phyloP scores from a whole-genome alignment of 2,329 filamentous ascomycete species.

The Xylaria polymorpha region DNA sequence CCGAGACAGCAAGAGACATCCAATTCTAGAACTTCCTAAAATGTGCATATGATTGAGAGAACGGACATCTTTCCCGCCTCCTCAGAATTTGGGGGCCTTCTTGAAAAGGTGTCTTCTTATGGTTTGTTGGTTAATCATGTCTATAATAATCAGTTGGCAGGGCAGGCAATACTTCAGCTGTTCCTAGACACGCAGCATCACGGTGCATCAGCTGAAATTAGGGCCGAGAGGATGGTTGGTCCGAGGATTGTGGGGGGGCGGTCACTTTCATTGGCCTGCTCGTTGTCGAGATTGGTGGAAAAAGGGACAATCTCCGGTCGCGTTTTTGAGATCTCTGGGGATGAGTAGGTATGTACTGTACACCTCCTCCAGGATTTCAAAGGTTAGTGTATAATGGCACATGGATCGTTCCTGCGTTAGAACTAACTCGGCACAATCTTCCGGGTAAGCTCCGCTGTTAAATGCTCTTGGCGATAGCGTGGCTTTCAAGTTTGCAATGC shows the following conservation, averaged over 20 bases:
- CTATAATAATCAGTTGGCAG: background rate
- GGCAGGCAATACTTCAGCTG: background rate
- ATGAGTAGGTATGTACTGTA: no score
- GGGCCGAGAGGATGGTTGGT: background rate
- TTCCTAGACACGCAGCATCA: background rate
- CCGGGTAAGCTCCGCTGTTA: background rate
- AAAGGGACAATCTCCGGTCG: background rate
- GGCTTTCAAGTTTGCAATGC: background rate
- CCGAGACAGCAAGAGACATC: background rate
- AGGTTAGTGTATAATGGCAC: background rate
- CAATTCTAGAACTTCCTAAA: background rate
- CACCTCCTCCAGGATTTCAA: no score
- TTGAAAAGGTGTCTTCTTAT: background rate
- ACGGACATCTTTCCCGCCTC: background rate
- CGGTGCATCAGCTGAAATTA: constrained; percentile 8
- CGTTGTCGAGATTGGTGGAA: constrained; percentile 26
- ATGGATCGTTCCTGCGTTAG: constrained; percentile 1
- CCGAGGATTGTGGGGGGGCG: background rate
- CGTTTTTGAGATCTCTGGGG: background rate
- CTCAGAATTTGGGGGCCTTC: background rate
- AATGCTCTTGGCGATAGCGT: constrained; percentile 2
- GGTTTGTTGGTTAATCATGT: background rate
- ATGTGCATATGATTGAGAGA: background rate
- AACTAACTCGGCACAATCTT: background rate
- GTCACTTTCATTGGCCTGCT: background rate